Percentiles rank a stretch among this genome's conserved stretches.
Conservation (phyloP, 163 green algal species). For the Chlorella variabilis region DNA sequence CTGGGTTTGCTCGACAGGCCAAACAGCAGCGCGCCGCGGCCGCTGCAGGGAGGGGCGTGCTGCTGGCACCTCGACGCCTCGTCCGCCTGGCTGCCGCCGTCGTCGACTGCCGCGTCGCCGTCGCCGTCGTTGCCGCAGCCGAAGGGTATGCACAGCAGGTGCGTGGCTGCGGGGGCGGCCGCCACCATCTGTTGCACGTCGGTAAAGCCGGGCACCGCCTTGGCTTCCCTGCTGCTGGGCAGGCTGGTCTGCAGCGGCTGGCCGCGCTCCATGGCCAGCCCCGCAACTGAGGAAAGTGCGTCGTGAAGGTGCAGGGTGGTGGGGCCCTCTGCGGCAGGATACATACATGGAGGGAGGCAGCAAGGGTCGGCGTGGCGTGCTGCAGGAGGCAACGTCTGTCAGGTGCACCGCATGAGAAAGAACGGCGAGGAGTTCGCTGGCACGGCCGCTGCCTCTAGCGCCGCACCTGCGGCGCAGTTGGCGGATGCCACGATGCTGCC, state of each 20-base stretch:
- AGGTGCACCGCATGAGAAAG: no score
- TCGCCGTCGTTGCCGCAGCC: no score
- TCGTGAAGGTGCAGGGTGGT: constrained; percentile 34
- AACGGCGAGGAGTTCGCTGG: no score
- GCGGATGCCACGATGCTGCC: neutral
- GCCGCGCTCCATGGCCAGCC: neutral
- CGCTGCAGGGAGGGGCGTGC: neutral
- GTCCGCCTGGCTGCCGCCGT: neutral
- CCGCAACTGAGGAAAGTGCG: neutral
- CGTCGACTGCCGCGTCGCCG: neutral
- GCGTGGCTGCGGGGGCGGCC: neutral
- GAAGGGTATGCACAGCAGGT: constrained; percentile 41
- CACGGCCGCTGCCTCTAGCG: no score
- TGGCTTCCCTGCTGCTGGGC: neutral
- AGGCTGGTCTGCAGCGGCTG: neutral
- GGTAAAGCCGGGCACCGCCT: neutral
- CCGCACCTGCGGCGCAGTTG: neutral
- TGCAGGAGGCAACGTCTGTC: no score
- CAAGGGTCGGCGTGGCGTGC: neutral
- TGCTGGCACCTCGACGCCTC: neutral
- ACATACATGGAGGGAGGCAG: neutral
- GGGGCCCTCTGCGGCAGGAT: constrained; percentile 3
- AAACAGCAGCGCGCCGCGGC: constrained; percentile 26
- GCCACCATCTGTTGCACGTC: constrained; percentile 29
- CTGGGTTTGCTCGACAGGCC: neutral